Percentiles rank a stretch among this genome's conserved stretches.
These are phyloP conservation scores for Fusarium brevicatenulatum DNA, from an alignment of 2,329 filamentous ascomycete species.

Conservation along the genomic window DNA sequence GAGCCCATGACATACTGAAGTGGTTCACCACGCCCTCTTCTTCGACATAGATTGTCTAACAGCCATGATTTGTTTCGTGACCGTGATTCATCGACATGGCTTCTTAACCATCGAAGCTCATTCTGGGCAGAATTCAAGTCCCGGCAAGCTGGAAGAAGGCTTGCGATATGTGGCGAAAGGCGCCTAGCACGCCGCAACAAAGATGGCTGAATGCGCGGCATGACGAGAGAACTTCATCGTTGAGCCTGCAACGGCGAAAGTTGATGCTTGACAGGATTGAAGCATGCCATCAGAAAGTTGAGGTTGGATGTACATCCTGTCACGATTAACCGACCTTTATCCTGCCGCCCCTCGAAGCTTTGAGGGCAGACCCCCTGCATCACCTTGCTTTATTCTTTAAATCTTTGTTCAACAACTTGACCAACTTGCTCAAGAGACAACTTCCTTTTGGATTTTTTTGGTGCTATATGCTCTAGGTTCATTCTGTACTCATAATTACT, in stretches of 20 bases:
- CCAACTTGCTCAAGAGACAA: background rate
- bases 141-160: conserved; percentile 72
- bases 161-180: conserved; percentile 65
- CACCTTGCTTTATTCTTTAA: conserved; percentile 29
- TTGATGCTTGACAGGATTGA: background rate
- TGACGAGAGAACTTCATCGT: conserved; percentile 45
- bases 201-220: conserved; percentile 72
- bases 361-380: conserved; percentile 19
- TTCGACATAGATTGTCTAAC: conserved; percentile 57
- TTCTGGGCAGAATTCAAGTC: conserved; percentile 70
- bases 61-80: conserved; percentile 20
- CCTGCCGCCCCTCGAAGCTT: conserved; percentile 30
- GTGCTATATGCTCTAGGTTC: background rate
- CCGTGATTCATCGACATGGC: conserved; percentile 60
- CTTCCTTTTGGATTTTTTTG: conserved; percentile 8
- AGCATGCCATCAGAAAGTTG: background rate
- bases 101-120: conserved; percentile 78
- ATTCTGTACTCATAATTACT: background rate
- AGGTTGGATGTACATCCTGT: background rate
- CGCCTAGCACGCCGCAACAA: conserved; percentile 64
- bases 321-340: conserved; percentile 46
- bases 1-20: conserved; percentile 90
- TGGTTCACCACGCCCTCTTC: conserved; percentile 72
- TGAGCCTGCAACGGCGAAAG: conserved; percentile 7
- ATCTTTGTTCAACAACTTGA: conserved; percentile 19